Base-by-base conservation (phyloP, 257 asterid genomes). In the Jacaranda copaia region DNA sequence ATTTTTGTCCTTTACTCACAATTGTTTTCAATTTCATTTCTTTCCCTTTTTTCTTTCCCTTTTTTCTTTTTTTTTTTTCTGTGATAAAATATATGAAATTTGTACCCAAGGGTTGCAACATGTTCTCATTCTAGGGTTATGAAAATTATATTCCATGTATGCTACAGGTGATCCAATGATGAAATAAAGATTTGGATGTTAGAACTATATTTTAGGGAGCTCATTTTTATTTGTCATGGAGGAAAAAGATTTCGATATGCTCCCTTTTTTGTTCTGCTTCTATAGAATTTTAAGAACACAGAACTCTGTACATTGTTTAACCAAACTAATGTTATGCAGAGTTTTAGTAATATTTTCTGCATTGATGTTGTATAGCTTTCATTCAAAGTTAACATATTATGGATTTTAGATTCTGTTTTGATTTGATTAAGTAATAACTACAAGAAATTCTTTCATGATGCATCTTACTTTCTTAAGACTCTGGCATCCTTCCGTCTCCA, bases 1-100 rank as follows among this genome's bases (percentile, higher is more conserved):
- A 19, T 72, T 38, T 25, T 63, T 62, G 39, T 63, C 42, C 38
- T 51, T 49, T 53, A n/a, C 66, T 35, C 67, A 48, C 39, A 10
- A 10, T 32, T 68, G 36, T 16, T 35, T 62, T 52, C 45, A 36
- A 32, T 25, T 39, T 56, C 45, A 13, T 35, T 25, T 52, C 32
- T 25, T 25, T 25, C 32, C 32, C 32, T 2, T 2, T 25, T 25
- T 25, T 16, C 2, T 25, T 25, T 2, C 32, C 32, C 32, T 2
- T 25, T 25, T 25, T 16, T 70, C 8, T 53, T 25, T 51, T 52
- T 16, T 2, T 43, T 43, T 15, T 8, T 15, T 46, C n/a, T 20
- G 42, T 15, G 45, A 61, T 77, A 48, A 59, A 20, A 68, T 45
- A 14, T 43, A 19, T 40, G n/a, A 7, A n/a, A n/a, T 19, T 7